A percentile compares a stretch with the other conserved stretches of the same genome.
Conservation (phyloP, 805 yeast genomes). For the Lachancea quebecensis region DNA sequence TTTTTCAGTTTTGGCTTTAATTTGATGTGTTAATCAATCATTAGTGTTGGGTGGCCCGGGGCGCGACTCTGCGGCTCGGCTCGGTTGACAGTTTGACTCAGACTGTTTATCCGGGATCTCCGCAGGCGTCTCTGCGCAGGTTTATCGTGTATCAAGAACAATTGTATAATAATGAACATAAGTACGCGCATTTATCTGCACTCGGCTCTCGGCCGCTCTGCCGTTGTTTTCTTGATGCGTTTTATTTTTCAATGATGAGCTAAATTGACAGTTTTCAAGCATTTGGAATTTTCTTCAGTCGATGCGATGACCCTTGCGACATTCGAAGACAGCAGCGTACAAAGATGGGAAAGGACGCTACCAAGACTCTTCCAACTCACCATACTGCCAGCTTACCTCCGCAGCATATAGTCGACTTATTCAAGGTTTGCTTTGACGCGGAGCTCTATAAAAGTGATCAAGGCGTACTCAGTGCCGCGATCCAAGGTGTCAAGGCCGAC, state of each 20-base stretch:
- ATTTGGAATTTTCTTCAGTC: not conserved
- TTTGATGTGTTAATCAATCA: conserved; percentile 5
- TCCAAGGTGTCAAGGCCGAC: conserved; percentile 66
- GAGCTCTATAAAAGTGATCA: conserved; percentile 21
- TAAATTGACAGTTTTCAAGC: not conserved
- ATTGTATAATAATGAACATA: conserved; percentile 1
- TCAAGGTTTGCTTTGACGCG: conserved; percentile 22
- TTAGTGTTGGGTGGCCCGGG: not conserved
- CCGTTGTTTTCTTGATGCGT: no score
- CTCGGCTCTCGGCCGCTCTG: no score
- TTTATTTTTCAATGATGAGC: no score
- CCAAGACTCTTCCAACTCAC: conserved; percentile 20
- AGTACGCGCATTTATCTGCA: not conserved
- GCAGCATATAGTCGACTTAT: conserved; percentile 27
- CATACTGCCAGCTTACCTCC: conserved; percentile 23
- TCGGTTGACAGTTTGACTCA: conserved; percentile 9
- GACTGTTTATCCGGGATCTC: conserved; percentile 6
- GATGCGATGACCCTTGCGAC: not conserved
- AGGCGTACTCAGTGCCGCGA: conserved; percentile 20
- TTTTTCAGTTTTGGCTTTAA: conserved; percentile 5
- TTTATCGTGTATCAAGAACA: not conserved
- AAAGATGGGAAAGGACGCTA: conserved; percentile 3
- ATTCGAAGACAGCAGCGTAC: no score
- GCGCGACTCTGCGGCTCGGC: not conserved
- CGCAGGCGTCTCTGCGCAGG: not conserved